These are phyloP conservation scores for Xylaria sp. DNA, from an alignment of 2,329 filamentous ascomycete genomes.

Conservation along the genomic window DNA sequence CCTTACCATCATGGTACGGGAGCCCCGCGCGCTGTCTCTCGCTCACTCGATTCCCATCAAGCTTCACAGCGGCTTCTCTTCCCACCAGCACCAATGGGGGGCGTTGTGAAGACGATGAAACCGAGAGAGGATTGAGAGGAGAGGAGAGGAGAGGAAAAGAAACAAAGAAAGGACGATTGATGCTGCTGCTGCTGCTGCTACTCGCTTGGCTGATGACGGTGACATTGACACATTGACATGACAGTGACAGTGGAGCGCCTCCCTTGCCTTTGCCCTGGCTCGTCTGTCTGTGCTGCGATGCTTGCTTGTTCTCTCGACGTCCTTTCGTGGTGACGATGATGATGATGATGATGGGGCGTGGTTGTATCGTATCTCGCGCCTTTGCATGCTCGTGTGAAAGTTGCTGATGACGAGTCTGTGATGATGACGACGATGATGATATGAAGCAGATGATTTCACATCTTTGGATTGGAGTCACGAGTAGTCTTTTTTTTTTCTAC, in stretches of 20 bases:
- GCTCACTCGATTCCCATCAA: conserved; percentile 52
- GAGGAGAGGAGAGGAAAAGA: conserved; percentile 24
- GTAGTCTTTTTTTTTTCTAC: not conserved
- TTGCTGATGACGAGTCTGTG: conserved; percentile 16
- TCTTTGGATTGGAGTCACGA: conserved; percentile 11
- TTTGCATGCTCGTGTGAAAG: conserved; percentile 15
- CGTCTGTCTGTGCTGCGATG: conserved; percentile 9
- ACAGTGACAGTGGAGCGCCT: conserved; percentile 2
- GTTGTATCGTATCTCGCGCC: not conserved
- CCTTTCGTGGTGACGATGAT: conserved; percentile 10
- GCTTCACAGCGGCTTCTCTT: conserved; percentile 44
- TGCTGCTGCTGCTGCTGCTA: conserved; percentile 20
- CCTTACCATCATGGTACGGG: conserved; percentile 84
- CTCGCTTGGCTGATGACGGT: conserved; percentile 16
- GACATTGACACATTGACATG: conserved; percentile 36
- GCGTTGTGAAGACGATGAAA: conserved; percentile 20
- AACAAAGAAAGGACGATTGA: conserved; percentile 16
- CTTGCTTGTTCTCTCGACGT: conserved; percentile 15
- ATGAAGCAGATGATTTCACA: not conserved
- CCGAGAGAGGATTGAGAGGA: conserved; percentile 9
- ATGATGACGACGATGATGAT: conserved; percentile 12
- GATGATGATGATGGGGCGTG: not conserved
- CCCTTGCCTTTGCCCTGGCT: not conserved
- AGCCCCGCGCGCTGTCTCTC: conserved; percentile 61
- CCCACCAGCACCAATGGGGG: conserved; percentile 30